Evolutionary conservation across 108 stramenopile genomes (phyloP), one percentile per base, ranked within the genome.

Genomic region (Cylindrotheca fusiformis): DNA sequence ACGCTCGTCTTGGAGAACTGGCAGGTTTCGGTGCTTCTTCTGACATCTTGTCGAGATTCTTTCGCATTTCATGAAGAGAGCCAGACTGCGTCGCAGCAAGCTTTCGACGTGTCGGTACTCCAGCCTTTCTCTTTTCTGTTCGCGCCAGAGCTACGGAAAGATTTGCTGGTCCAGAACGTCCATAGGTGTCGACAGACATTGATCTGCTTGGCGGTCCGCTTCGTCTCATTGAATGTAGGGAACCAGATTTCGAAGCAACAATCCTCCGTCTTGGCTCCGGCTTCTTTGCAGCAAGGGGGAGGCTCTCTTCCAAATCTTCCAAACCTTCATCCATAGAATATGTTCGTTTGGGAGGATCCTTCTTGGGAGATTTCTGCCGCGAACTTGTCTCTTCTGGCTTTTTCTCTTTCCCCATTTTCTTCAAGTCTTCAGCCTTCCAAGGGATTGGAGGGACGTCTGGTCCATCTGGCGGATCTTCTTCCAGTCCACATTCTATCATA

Each of bases 401-500:
- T 14, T 41, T 41, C 19, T 32, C 44, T 3, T 25, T 21, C 5
- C 22, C 53, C 17, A 41, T 1, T 14, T 23, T 20, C 52, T 45
- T 27, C 27, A 54, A 22, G 12, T 60, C 23, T 48, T 60, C 59
- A n/a, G 27, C 2, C 20, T 28, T 33, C 72, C 72, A 74, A 20
- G 65, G 72, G 32, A 74, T 54, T 28, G 72, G 72, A 1, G 65
- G 60, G 8, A 74, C 72, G 32, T 74, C 72, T 1, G 72, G 72
- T 17, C 72, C 72, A 54, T 74, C 72, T 17, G 72, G 72, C 6
- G 72, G 72, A 50, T 74, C 72, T 32, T 67, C 65, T 57, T 74
- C 72, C 47, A 74, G 36, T 3, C 72, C 72, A 48, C 72, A 74
- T 27, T 74, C 72, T 32, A 74, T 60, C 72, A 74, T 74, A 32